Percentiles rank a stretch among this genome's conserved stretches.
phyloP scores from a whole-genome alignment of 805 yeast species.

The Zygosaccharomyces pseudorouxii region DNA sequence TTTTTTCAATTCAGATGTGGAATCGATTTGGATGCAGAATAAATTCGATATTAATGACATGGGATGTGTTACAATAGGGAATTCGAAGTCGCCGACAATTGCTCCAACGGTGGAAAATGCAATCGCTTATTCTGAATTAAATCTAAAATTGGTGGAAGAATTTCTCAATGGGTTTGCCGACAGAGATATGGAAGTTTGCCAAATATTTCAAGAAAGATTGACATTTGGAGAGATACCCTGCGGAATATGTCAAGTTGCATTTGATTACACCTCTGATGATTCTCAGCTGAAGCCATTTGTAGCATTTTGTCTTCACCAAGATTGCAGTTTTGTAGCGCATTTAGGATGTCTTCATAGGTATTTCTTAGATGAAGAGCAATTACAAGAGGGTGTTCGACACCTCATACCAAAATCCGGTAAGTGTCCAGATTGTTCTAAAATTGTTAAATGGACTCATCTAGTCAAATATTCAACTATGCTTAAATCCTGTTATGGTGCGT shows the following conservation, averaged over 20 bases:
- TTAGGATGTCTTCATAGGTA: conserved; percentile 38
- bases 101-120: conserved; percentile 10
- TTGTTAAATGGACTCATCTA: conserved; percentile 29
- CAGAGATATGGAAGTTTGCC: conserved; percentile 13
- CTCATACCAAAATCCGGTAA: conserved; percentile 30
- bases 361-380: conserved; percentile 18
- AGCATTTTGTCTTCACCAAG: conserved; percentile 33
- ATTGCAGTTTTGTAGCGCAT: conserved; percentile 38
- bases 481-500: conserved; percentile 10
- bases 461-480: conserved; percentile 27
- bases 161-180: conserved; percentile 23
- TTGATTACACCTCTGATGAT: conserved; percentile 37
- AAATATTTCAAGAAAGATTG: conserved; percentile 20
- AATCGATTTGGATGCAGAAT: conserved; percentile 24
- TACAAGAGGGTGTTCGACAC: conserved; percentile 11
- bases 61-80: not conserved
- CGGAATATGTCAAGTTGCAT: conserved; percentile 27
- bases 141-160: conserved; percentile 25
- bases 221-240: conserved; percentile 31
- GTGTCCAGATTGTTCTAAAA: conserved; percentile 30
- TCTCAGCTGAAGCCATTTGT: conserved; percentile 31
- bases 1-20: conserved; percentile 38
- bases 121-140: conserved; percentile 18
- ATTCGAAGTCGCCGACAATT: conserved; percentile 7
- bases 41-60: conserved; percentile 13